Evolutionary conservation across 1,139 yeast genomes (phyloP).

Genomic region (Tardiomyces blankii): DNA sequence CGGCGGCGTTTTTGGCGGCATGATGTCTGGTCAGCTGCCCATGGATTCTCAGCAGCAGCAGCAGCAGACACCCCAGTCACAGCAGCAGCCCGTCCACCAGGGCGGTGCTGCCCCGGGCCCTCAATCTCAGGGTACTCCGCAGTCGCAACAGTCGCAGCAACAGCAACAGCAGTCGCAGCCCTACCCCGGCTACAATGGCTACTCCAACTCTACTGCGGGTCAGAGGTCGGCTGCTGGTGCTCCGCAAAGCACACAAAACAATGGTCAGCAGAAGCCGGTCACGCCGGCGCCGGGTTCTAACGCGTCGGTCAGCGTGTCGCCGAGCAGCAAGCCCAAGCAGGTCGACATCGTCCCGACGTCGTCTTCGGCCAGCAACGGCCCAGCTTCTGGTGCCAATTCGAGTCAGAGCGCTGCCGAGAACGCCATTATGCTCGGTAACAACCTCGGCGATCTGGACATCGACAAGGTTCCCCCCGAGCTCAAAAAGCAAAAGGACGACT

Average conservation of each 20-base stretch:
- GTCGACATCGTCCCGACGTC: conserved; percentile 8
- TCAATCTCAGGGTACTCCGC: conserved; percentile 16
- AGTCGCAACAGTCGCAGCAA: conserved; percentile 11
- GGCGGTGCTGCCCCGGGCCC: conserved; percentile 11
- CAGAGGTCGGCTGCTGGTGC: not conserved
- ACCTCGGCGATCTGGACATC: conserved; percentile 73
- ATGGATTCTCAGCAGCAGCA: conserved; percentile 17
- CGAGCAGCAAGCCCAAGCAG: conserved; percentile 5
- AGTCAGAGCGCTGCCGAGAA: conserved; percentile 3
- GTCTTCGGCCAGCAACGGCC: conserved; percentile 8
- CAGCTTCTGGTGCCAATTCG: conserved; percentile 3
- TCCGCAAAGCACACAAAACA: not conserved
- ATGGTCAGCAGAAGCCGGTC: not conserved
- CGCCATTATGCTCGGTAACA: conserved; percentile 31
- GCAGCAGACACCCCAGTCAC: conserved; percentile 14
- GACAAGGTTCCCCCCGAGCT: conserved; percentile 65
- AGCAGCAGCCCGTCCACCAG: conserved; percentile 11
- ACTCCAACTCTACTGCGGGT: not conserved
- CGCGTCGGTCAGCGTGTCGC: not conserved
- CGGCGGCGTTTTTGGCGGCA: conserved; percentile 18
- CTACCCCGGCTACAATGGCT: not conserved
- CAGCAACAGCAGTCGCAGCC: conserved; percentile 12
- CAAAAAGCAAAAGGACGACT: conserved; percentile 79
- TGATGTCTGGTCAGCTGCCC: conserved; percentile 12
- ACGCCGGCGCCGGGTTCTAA: not conserved